phyloP scores from a whole-genome alignment of 208 protist genomes.

The Trypanosomatidae sp. region DNA sequence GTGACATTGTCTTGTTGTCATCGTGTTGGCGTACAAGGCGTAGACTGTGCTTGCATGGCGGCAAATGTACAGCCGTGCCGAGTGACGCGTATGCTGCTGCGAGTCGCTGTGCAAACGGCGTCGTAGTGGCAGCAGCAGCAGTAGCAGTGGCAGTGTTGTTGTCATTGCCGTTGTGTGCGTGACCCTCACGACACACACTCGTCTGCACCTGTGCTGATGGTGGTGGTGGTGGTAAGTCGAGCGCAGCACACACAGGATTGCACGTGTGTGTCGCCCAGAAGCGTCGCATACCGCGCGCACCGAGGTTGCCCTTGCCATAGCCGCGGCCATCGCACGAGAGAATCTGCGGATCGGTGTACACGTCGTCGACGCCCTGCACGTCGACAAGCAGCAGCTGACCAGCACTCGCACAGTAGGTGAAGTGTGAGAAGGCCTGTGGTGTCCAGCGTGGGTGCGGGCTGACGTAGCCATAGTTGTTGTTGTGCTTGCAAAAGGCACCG shows the following conservation, averaged over 20 bases:
- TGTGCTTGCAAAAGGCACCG: constrained; percentile 83
- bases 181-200: no score
- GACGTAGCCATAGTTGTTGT: constrained; percentile 85
- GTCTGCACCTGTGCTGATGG: no score
- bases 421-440: constrained; percentile 86
- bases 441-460: constrained; percentile 54
- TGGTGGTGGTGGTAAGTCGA: constrained; percentile 39
- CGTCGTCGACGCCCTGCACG: constrained; percentile 82
- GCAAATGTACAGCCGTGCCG: no score
- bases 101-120: no score
- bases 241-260: constrained; percentile 59
- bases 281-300: constrained; percentile 41
- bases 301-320: constrained; percentile 75
- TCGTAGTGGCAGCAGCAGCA: no score
- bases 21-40: no score
- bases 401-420: constrained; percentile 66
- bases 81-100: no score
- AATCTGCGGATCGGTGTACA: constrained; percentile 88
- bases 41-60: no score
- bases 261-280: constrained; percentile 75
- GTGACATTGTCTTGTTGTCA: no score
- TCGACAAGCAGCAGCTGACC: constrained; percentile 71
- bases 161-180: no score
- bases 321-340: constrained; percentile 62
- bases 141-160: not conserved